Evolutionary conservation across 148 eudicot genomes (phyloP), one percentile per base, ranked within the genome.

Genomic region (Polygonum maritimum): DNA sequence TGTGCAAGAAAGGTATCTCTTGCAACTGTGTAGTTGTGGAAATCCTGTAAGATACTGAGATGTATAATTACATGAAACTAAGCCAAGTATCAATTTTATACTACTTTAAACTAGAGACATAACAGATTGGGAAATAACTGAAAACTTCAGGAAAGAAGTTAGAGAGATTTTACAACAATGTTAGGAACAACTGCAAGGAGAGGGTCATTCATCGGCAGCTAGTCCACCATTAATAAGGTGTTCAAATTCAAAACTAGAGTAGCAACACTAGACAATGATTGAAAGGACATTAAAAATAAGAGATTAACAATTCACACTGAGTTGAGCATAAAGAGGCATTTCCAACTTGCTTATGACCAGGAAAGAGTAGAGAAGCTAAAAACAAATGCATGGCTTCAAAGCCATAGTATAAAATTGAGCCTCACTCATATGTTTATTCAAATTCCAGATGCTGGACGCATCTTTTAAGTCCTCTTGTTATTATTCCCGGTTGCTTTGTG

Each of bases 1-100:
- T 94, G 93, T 76, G 97, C 86, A 78, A 94, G 90, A 84, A 94
- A 94, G 48, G 89, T 79, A 84, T 94, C 98, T 35, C 98, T 95
- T 69, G 98, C 98, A 76, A 94, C 97, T 12, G 96, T 94, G 81
- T 94, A 94, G 80, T 88, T 92, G 62, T 87, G 88, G 82, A 78
- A 83, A 26, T 85, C 90, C 98, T 94, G 96, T 89, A 87, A 65
- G 54, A n/a, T n/a, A n/a, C n/a, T n/a, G n/a, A n/a, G n/a, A 26
- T 38, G 71, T 67, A 10, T 36, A 21, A 67, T 67, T 41, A 67
- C 38, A 11, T 67, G 45, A 67, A 67, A 67, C 41, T 67, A 35
- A 15, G 71, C 45, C 45, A 36, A 67, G 16, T 35, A 14, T 38
- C 71, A 60, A 60, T 5, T 35, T 67, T 33, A 11, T 11, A 7